These are phyloP conservation scores for Pseudogymnoascus sp. DNA, from an alignment of 2,329 filamentous ascomycete species.

Conservation along the genomic window DNA sequence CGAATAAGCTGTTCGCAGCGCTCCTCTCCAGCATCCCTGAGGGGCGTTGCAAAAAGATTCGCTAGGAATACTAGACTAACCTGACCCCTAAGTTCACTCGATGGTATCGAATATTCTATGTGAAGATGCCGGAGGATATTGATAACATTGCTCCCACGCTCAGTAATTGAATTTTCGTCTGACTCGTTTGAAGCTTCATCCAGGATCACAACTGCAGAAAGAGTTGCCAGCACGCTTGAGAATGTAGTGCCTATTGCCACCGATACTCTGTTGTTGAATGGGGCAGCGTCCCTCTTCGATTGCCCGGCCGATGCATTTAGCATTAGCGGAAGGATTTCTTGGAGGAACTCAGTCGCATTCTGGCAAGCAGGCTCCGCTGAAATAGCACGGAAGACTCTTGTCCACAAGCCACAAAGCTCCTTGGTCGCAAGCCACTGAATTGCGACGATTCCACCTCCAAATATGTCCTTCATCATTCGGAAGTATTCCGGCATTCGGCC, in stretches of 20 bases:
- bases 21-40: not conserved
- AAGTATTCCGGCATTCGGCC: conserved; percentile 33
- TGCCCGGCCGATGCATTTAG: not conserved
- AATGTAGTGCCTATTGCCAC: conserved; percentile 34
- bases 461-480: conserved; percentile 33
- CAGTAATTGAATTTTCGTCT: not conserved
- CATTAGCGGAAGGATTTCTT: conserved; percentile 14
- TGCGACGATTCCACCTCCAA: conserved; percentile 34
- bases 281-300: not conserved
- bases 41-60: not conserved
- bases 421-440: conserved; percentile 40
- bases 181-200: not conserved
- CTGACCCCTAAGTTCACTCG: not conserved
- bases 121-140: conserved; percentile 9
- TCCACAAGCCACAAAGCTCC: conserved; percentile 39
- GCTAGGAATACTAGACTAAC: conserved; percentile 7
- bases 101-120: conserved; percentile 3
- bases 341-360: conserved; percentile 8
- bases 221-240: conserved; percentile 37
- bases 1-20: not conserved
- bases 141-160: not conserved
- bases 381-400: conserved; percentile 33
- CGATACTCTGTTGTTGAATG: not conserved
- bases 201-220: conserved; percentile 35
- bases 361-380: conserved; percentile 26